Percentiles rank a stretch among this genome's conserved stretches.
Evolutionary conservation across 306 rosid species (phyloP).

Genomic region (Medicago lupulina): DNA sequence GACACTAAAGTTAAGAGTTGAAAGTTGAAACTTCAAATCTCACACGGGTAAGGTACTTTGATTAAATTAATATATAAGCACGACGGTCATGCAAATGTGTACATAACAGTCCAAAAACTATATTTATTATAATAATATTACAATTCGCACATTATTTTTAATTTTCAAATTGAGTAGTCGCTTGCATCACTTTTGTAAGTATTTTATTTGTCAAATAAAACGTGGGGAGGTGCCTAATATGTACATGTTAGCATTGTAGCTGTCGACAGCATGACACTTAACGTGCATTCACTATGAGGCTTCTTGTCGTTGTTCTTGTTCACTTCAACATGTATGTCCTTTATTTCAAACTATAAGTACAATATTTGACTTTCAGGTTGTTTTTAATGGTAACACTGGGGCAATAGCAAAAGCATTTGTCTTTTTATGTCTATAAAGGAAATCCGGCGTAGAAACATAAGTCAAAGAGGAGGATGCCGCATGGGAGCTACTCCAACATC

Average conservation of each 20-base stretch:
- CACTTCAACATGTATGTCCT: conserved; percentile 3
- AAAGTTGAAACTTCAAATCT: conserved; percentile 6
- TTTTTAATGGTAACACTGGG: too few relatives aligned
- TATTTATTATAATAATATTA: not conserved
- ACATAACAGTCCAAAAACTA: not conserved
- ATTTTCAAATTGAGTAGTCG: not conserved
- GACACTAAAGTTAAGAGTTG: conserved; percentile 12
- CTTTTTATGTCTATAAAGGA: too few relatives aligned
- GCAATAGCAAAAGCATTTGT: not conserved
- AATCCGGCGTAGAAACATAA: too few relatives aligned
- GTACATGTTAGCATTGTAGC: not conserved
- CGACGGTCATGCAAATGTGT: not conserved
- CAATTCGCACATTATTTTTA: not conserved
- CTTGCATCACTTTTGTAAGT: not conserved
- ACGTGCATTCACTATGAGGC: not conserved
- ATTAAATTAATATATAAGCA: not conserved
- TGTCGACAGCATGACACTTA: conserved; percentile 34
- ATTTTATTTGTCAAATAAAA: conserved; percentile 35
- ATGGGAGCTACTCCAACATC: too few relatives aligned
- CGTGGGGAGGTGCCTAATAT: conserved; percentile 43
- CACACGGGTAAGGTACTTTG: conserved; percentile 24
- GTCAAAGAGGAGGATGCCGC: too few relatives aligned
- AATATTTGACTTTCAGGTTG: not conserved
- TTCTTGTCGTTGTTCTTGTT: not conserved
- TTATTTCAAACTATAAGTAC: not conserved